These are phyloP conservation scores for Perkinsus olseni DNA, from an alignment of 169 alveolate species.

Conservation along the genomic window DNA sequence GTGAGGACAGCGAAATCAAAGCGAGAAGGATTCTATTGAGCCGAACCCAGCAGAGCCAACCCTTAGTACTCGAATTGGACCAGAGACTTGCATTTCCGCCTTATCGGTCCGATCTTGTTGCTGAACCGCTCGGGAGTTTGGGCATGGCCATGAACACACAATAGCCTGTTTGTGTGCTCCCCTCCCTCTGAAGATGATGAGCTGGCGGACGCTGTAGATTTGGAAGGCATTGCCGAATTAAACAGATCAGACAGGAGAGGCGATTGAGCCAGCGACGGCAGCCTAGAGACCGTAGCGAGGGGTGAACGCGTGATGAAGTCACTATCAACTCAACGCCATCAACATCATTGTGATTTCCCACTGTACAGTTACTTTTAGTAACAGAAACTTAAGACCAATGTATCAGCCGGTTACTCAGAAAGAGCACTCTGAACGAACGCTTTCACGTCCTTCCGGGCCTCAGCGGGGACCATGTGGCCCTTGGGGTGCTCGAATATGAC, in stretches of 20 bases:
- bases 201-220: background rate
- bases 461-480: background rate
- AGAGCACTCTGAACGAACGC: background rate
- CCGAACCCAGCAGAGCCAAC: background rate
- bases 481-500: background rate
- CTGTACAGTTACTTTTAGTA: background rate
- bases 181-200: background rate
- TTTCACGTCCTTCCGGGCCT: background rate
- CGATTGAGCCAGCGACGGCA: too few species aligned
- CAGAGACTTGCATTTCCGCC: background rate
- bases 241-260: too few species aligned
- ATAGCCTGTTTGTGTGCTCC: background rate
- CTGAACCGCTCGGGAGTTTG: background rate
- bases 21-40: too few species aligned
- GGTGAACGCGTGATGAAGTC: too few species aligned
- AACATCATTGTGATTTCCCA: background rate
- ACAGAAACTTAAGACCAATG: background rate
- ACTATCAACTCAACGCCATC: background rate
- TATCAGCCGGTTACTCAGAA: background rate
- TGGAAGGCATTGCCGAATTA: background rate
- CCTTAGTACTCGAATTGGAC: background rate
- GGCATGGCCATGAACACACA: background rate
- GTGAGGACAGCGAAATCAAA: too few species aligned
- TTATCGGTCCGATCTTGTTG: background rate
- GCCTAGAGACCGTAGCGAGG: too few species aligned